These are phyloP conservation scores for Chaetomium fimeti DNA, from an alignment of 495 filamentous ascomycete species.

Conservation along the genomic window DNA sequence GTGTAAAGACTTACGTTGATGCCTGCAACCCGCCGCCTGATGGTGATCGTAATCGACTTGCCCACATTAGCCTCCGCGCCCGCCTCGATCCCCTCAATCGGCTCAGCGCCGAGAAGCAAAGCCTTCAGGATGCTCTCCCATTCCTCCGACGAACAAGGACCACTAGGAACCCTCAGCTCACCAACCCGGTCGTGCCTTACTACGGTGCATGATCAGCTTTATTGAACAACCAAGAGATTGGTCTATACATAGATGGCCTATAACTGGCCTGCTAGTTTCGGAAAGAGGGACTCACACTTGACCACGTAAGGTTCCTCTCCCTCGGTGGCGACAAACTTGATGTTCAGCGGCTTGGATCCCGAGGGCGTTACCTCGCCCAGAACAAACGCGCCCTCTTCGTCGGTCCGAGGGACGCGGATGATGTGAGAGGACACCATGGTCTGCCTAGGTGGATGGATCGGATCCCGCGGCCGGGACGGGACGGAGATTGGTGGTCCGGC, in stretches of 20 bases:
- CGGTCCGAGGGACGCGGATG: conserved; percentile 55
- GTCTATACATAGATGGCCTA: conserved; percentile 3
- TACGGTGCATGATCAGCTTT: conserved; percentile 22
- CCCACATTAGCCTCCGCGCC: conserved; percentile 41
- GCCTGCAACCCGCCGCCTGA: conserved; percentile 47
- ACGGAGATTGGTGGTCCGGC: conserved; percentile 16
- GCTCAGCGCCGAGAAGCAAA: conserved; percentile 37
- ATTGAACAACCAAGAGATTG: neutral
- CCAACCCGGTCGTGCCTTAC: conserved; percentile 39
- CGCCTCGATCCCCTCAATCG: conserved; percentile 42
- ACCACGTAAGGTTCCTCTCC: conserved; percentile 59
- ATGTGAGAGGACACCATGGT: conserved; percentile 36
- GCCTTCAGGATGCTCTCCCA: conserved; percentile 48
- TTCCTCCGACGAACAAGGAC: conserved; percentile 43
- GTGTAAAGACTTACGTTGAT: conserved; percentile 42
- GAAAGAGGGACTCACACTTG: conserved; percentile 46
- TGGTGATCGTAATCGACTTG: conserved; percentile 41
- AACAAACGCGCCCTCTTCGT: conserved; percentile 53
- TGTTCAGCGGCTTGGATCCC: conserved; percentile 52
- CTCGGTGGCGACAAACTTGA: conserved; percentile 69
- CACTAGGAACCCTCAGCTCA: conserved; percentile 29
- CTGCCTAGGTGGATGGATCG: conserved; percentile 6
- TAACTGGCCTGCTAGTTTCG: neutral
- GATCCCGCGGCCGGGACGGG: neutral
- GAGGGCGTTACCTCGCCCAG: conserved; percentile 56